Evolutionary conservation across 1,139 yeast species (phyloP), one percentile per base, ranked within the genome.

Genomic region (Yamadazyma jaroonii): DNA sequence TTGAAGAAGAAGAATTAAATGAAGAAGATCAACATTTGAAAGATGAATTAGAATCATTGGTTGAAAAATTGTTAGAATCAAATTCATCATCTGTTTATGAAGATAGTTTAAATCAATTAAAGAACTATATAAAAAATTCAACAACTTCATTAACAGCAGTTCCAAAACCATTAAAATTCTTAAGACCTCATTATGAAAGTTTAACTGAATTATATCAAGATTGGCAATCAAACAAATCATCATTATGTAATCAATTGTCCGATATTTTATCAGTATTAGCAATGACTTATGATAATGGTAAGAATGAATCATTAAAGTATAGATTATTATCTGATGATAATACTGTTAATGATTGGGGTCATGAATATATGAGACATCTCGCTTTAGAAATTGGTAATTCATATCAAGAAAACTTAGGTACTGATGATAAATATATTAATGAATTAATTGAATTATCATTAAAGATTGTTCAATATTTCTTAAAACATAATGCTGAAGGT

Each of bases 101-200:
- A 34, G 67, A 79, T 13, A 74, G 88, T 22, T 71, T 94, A 50
- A 74, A 74, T 32, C 72, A 81, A 37, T 73, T 94, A 59, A 89
- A 88, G 57, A 77, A 75, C 37, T 79, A 79, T 53, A 90, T 92
- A 52, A 81, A 88, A 50, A 95, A 95, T 37, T 86, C 97, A 11
- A 92, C 98, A 3, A 87, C 97, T 25, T 89, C 97, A 7, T 92
- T 92, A 97, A 94, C 98, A 2, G 99, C 99, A 1, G 98, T 94
- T 33, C 99, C 99, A 32, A 94, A 92, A 61, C 98, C 99, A 10
- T 77, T 92, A 64, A 94, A 94, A 67, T 94, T 94, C 59, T 74
- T 94, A 50, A 81, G 96, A 54, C 96, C 97, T 11, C 88, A 81
- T 52, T 92, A 83, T 58, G 83, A 84, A 13, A 57, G 72, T 23